Evolutionary conservation across 2,329 filamentous ascomycete genomes (phyloP).

Genomic region (Ophiostoma sp.): DNA sequence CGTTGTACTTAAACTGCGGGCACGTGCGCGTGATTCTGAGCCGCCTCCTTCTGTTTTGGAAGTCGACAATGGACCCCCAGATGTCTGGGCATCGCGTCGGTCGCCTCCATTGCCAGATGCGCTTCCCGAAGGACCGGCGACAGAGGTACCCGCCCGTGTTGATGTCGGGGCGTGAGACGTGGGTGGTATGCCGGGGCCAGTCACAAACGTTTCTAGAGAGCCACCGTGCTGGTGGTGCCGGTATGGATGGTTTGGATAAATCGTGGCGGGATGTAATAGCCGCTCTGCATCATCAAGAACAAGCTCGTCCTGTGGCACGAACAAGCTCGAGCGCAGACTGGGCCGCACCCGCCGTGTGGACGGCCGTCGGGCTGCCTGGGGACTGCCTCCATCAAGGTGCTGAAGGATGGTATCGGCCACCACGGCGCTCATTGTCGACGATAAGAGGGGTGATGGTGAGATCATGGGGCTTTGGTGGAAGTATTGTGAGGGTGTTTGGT

Average conservation of each 20-base stretch:
- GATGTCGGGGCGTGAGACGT: background rate
- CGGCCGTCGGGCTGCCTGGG: constrained; percentile 43
- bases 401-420: constrained; percentile 56
- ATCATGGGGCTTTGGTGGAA: constrained; percentile 51
- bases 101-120: background rate
- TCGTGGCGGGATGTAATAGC: constrained; percentile 13
- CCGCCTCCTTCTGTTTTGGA: background rate
- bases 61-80: background rate
- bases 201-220: background rate
- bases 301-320: constrained; percentile 50
- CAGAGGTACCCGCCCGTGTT: background rate
- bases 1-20: constrained; percentile 44
- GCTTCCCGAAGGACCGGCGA: background rate
- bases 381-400: constrained; percentile 40
- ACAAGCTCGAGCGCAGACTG: constrained; percentile 56
- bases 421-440: constrained; percentile 59
- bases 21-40: constrained; percentile 37
- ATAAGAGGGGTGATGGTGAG: constrained; percentile 57
- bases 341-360: constrained; percentile 51
- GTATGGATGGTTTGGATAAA: constrained; percentile 18
- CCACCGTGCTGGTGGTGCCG: constrained; percentile 23
- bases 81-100: background rate
- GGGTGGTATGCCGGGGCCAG: background rate
- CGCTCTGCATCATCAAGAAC: constrained; percentile 30
- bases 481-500: constrained; percentile 13